Evolutionary conservation across 768 basidiomycete genomes (phyloP).

Genomic region (Boletellus sp.): DNA sequence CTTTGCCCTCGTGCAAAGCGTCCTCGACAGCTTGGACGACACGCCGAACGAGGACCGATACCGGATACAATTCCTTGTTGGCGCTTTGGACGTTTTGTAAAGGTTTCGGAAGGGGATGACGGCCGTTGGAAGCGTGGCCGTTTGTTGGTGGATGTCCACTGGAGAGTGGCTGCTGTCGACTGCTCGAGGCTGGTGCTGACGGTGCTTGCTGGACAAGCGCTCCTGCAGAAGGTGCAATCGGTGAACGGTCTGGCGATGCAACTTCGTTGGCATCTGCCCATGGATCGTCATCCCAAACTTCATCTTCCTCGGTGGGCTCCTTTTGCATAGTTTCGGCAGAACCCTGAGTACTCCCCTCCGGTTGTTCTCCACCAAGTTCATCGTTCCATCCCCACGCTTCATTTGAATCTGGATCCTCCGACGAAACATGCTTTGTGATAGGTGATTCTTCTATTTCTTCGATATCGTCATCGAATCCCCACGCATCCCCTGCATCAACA

Average conservation of each 20-base stretch:
- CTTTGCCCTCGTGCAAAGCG: constrained; percentile 62
- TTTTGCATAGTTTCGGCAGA: constrained; percentile 15
- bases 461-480: constrained; percentile 53
- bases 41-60: constrained; percentile 54
- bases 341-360: constrained; percentile 21
- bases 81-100: constrained; percentile 14
- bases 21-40: constrained; percentile 57
- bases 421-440: constrained; percentile 16
- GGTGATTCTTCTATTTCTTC: constrained; percentile 21
- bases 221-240: constrained; percentile 22
- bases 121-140: constrained; percentile 17
- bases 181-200: constrained; percentile 54
- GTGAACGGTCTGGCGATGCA: constrained; percentile 26
- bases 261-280: constrained; percentile 51
- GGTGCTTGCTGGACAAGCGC: constrained; percentile 27
- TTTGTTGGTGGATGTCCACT: constrained; percentile 19
- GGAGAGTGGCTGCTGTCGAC: constrained; percentile 43
- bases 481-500: constrained; percentile 36
- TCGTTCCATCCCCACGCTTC: constrained; percentile 82
- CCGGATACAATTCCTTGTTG: constrained; percentile 51
- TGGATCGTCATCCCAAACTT: constrained; percentile 64
- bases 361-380: constrained; percentile 27
- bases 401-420: constrained; percentile 34
- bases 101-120: constrained; percentile 15
- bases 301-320: constrained; percentile 39